Percentiles rank a stretch among this genome's conserved stretches.
These are phyloP conservation scores for Remersonia thermophila DNA, from an alignment of 2,329 filamentous ascomycete species.

Conservation along the genomic window DNA sequence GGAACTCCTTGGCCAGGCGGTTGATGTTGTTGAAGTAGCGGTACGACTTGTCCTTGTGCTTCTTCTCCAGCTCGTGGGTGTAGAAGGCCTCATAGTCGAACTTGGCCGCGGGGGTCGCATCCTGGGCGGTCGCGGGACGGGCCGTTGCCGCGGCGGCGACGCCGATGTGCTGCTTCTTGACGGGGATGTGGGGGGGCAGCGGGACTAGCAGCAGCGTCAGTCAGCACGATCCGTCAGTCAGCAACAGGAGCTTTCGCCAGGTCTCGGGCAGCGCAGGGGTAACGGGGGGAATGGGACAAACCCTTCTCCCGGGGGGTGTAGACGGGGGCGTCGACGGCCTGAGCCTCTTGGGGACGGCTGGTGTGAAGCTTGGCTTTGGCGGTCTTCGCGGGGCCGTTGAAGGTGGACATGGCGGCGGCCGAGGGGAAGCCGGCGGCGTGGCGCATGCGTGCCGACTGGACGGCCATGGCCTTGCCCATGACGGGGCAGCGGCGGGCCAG, in stretches of 20 bases:
- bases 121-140: conserved; percentile 16
- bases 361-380: conserved; percentile 72
- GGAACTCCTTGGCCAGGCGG: conserved; percentile 89
- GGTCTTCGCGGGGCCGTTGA: conserved; percentile 38
- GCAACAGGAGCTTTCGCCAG: conserved; percentile 6
- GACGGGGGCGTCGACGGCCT: conserved; percentile 51
- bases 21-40: conserved; percentile 99
- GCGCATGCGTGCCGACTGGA: conserved; percentile 55
- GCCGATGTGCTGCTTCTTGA: conserved; percentile 11
- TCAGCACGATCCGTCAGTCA: too few relatives aligned
- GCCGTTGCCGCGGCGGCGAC: conserved; percentile 19
- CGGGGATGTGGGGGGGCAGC: conserved; percentile 22
- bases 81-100: conserved; percentile 94
- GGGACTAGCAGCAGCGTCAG: conserved; percentile 19
- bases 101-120: conserved; percentile 33
- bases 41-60: conserved; percentile 99
- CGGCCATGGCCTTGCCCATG: conserved; percentile 94
- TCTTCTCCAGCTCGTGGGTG: conserved; percentile 80
- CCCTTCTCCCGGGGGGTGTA: conserved; percentile 38
- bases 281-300: conserved; percentile 23
- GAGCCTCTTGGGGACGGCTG: conserved; percentile 63
- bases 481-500: conserved; percentile 91
- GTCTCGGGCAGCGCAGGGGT: neutral
- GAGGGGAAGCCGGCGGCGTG: conserved; percentile 27
- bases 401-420: conserved; percentile 35